Evolutionary conservation across 257 asterid genomes (phyloP), one percentile per base, ranked within the genome.

Genomic region (Petunia axillaris): DNA sequence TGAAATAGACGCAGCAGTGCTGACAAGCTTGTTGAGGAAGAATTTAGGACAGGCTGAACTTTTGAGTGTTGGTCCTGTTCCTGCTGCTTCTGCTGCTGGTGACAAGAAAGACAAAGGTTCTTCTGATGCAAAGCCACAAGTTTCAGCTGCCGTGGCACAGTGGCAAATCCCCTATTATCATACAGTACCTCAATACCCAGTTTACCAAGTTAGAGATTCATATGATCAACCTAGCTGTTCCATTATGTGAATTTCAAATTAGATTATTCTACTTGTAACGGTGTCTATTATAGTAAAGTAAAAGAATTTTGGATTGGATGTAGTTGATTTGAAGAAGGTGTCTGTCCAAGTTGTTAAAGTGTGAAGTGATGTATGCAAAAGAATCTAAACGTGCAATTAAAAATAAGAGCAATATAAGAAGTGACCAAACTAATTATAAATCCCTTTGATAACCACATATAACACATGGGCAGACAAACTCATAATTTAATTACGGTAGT

Each of bases 21-120:
- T 78, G 36, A 41, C 50, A 2, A 62, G 0, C 1, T 8, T 25
- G 36, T 11, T 78, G 15, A 60, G 81, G 75, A 78, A 62, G 48
- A 60, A 41, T 4, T 44, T 78, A 7, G 81, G 81, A 5, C 81
- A 62, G 0, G 81, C 81, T 0, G 75, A 78, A 7, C 43, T 78
- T 1, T 40, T 78, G 7, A 78, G 74, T 46, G 81, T 78, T 1
- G 81, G 60, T 8, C 44, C 74, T 1, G 81, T 46, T 46, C 62
- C 58, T 35, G 68, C 15, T 11, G 77, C 74, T 1, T 74, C 60
- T 46, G 75, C 58, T 35, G 68, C 15, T 11, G 77, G 77, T 11
- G 60, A 71, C 0, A 48, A 71, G 1, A 59, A 59, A 59, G 39
- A 4, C 2, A 35, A 16, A 0, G 6, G 16, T n/a, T 37, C 5